A percentile compares a stretch with the other conserved stretches of the same genome.
phyloP scores from a whole-genome alignment of 2,329 filamentous ascomycete species.

The Ceratocystis alfenasii region DNA sequence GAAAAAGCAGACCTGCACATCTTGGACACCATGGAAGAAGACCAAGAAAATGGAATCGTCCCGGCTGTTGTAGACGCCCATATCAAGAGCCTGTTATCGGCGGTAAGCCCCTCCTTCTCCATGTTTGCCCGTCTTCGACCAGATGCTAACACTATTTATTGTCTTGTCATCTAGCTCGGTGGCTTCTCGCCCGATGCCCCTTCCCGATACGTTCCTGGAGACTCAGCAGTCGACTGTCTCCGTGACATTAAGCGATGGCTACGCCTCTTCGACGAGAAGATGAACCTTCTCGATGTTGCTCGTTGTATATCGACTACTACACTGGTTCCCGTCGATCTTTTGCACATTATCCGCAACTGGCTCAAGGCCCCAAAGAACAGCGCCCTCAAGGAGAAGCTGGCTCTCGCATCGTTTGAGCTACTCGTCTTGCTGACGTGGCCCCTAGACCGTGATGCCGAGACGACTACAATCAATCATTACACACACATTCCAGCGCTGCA shows the following conservation, averaged over 20 bases:
- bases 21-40: constrained; percentile 7
- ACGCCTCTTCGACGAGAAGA: constrained; percentile 84
- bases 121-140: constrained; percentile 5
- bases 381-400: constrained; percentile 64
- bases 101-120: constrained; percentile 47
- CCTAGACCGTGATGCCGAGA: constrained; percentile 61
- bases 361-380: constrained; percentile 59
- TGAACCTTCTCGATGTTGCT: constrained; percentile 87
- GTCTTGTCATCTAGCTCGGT: constrained; percentile 53
- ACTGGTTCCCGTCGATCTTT: constrained; percentile 74
- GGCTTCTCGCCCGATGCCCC: constrained; percentile 69
- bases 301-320: constrained; percentile 86
- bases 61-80: constrained; percentile 89
- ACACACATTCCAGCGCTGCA: constrained; percentile 82
- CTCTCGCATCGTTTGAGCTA: constrained; percentile 77
- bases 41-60: constrained; percentile 45
- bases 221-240: constrained; percentile 82
- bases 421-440: constrained; percentile 93
- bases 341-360: constrained; percentile 81
- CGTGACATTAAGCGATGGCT: constrained; percentile 94
- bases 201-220: constrained; percentile 75
- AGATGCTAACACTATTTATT: constrained; percentile 23
- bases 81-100: constrained; percentile 85
- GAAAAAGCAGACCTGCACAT: background rate
- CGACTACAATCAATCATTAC: constrained; percentile 87